phyloP scores from a whole-genome alignment of 2,329 filamentous ascomycete genomes.

The Lasiodiplodia sp. region DNA sequence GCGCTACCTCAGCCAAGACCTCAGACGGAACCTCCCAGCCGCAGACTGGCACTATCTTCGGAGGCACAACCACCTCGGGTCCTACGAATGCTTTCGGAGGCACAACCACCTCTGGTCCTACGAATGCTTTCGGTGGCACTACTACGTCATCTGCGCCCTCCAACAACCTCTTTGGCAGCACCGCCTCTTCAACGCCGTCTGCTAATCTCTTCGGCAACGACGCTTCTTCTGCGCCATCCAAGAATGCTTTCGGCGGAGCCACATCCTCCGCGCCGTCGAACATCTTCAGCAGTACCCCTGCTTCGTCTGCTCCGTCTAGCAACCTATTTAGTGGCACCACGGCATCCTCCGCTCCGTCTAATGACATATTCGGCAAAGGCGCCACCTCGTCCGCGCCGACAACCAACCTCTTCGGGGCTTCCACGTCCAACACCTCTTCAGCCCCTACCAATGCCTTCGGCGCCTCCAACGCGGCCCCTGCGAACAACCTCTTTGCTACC shows the following conservation, averaged over 20 bases:
- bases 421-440: not conserved
- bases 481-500: not conserved
- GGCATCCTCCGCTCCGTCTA: constrained; percentile 4
- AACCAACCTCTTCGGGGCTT: not conserved
- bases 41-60: not conserved
- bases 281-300: not conserved
- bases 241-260: not conserved
- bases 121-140: not conserved
- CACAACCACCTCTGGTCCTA: not conserved
- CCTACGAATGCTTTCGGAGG: not conserved
- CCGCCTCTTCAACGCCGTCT: not conserved
- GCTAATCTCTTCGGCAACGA: not conserved
- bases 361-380: not conserved
- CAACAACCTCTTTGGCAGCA: not conserved
- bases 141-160: constrained; percentile 1
- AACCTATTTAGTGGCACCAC: constrained; percentile 12
- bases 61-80: not conserved
- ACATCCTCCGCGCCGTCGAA: not conserved
- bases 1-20: not conserved
- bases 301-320: constrained; percentile 19
- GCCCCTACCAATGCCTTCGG: not conserved
- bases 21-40: not conserved
- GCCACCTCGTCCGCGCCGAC: constrained; percentile 5
- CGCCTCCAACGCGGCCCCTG: not conserved
- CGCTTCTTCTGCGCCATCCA: not conserved